A percentile compares a stretch with the other conserved stretches of the same genome.
These are phyloP conservation scores for Cutaneotrichosporon curvatum DNA, from an alignment of 1,284 basidiomycete genomes.

Conservation along the genomic window DNA sequence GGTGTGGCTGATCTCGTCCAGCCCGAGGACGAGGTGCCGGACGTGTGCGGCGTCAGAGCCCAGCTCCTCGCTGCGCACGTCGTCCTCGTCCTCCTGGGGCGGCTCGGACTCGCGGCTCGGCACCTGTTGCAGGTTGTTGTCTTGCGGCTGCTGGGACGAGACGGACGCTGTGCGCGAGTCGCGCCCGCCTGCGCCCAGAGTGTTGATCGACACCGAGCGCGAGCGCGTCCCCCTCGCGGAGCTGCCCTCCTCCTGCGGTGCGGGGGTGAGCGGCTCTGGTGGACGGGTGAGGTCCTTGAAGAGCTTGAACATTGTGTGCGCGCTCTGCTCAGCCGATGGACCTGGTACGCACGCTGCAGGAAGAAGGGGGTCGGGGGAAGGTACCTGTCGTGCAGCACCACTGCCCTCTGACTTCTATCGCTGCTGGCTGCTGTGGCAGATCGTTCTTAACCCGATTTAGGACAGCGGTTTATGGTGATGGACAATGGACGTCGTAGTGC, in stretches of 20 bases:
- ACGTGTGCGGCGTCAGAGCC: constrained; percentile 25
- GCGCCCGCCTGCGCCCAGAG: too few species aligned
- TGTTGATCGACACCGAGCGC: too few species aligned
- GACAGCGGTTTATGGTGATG: too few species aligned
- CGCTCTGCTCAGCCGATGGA: background rate
- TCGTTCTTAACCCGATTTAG: too few species aligned
- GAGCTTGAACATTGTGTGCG: constrained; percentile 41
- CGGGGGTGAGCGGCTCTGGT: constrained; percentile 26
- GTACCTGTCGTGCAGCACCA: too few species aligned
- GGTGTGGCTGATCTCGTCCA: constrained; percentile 18
- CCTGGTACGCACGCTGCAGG: background rate
- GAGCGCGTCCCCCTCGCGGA: background rate
- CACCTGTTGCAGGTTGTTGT: too few species aligned
- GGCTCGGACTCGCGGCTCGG: background rate
- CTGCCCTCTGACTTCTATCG: too few species aligned
- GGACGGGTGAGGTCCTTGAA: constrained; percentile 41
- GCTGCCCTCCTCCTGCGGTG: background rate
- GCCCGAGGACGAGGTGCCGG: constrained; percentile 20
- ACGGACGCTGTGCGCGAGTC: too few species aligned
- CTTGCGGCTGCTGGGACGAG: background rate
- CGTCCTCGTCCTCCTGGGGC: constrained; percentile 15
- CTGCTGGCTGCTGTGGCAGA: too few species aligned
- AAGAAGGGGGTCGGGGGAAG: background rate
- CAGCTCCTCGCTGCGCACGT: constrained; percentile 27
- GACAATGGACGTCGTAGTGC: too few species aligned